Percentiles rank a stretch among this genome's conserved stretches.
These are phyloP conservation scores for Rutidosis leptorrhynchoides DNA, from an alignment of 129 eudicot species.

Conservation along the genomic window DNA sequence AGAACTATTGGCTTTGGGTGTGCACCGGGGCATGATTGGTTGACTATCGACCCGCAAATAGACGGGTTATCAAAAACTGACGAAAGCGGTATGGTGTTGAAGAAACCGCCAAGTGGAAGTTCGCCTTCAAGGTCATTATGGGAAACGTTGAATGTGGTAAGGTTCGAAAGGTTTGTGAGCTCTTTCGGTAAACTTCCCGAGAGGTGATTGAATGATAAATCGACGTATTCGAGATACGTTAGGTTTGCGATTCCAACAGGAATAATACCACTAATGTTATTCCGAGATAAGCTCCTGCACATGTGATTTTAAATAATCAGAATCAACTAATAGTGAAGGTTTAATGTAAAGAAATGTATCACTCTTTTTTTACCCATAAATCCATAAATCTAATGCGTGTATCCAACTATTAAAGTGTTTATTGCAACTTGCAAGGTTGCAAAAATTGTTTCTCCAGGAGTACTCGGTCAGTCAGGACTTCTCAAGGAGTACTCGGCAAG, in stretches of 20 bases:
- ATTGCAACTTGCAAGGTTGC: too few relatives aligned
- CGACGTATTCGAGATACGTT: conserved; percentile 54
- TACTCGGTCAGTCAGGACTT: too few relatives aligned
- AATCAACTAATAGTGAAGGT: neutral
- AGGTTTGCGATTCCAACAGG: conserved; percentile 55
- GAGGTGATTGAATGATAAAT: conserved; percentile 69
- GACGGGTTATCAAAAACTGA: conserved; percentile 72
- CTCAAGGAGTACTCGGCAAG: too few relatives aligned
- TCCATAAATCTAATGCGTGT: too few relatives aligned
- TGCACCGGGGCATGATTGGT: conserved; percentile 78
- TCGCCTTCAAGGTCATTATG: conserved; percentile 85
- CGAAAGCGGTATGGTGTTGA: conserved; percentile 73
- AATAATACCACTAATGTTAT: conserved; percentile 71
- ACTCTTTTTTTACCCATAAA: too few relatives aligned
- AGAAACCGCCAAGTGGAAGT: conserved; percentile 89
- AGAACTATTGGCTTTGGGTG: conserved; percentile 95
- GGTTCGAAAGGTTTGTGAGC: conserved; percentile 72
- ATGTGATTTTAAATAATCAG: neutral
- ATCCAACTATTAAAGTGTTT: too few relatives aligned
- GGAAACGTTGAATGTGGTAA: conserved; percentile 61
- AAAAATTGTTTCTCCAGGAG: too few relatives aligned
- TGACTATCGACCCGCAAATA: conserved; percentile 77
- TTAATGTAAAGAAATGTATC: too few relatives aligned
- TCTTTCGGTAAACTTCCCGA: conserved; percentile 77
- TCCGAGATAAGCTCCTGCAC: conserved; percentile 59